Conservation (phyloP, 805 yeast species). For the Metschnikowia hibisci region DNA sequence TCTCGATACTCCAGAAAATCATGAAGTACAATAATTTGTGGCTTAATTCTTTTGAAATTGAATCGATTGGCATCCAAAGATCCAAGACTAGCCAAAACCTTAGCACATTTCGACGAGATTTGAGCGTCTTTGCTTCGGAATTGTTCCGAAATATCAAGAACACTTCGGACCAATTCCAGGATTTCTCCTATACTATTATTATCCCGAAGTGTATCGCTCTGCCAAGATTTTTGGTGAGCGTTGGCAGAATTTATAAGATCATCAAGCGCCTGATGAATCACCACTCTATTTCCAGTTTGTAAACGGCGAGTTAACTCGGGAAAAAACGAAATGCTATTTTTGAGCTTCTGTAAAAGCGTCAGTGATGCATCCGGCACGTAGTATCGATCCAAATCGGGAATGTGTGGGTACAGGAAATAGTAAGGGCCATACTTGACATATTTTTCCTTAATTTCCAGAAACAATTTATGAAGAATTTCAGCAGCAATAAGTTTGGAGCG, state of each 20-base stretch:
- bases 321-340: constrained; percentile 34
- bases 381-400: constrained; percentile 21
- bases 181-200: constrained; percentile 21
- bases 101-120: constrained; percentile 59
- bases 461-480: constrained; percentile 42
- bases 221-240: constrained; percentile 49
- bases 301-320: constrained; percentile 55
- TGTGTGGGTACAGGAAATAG: constrained; percentile 49
- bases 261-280: constrained; percentile 65
- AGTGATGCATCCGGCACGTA: constrained; percentile 21
- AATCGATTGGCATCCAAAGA: constrained; percentile 64
- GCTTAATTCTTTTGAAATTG: constrained; percentile 38
- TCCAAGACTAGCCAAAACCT: constrained; percentile 73
- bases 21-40: constrained; percentile 48
- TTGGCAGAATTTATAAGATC: constrained; percentile 55
- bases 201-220: constrained; percentile 40
- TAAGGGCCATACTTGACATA: constrained; percentile 47
- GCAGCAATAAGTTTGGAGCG: constrained; percentile 50
- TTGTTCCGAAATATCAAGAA: constrained; percentile 54
- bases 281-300: constrained; percentile 60
- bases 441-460: constrained; percentile 28
- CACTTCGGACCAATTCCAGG: constrained; percentile 48
- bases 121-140: constrained; percentile 46
- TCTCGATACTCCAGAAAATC: constrained; percentile 64
- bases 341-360: constrained; percentile 29